Conservation (phyloP, 768 basidiomycete species). For the Candolleomyces eurysporus region DNA sequence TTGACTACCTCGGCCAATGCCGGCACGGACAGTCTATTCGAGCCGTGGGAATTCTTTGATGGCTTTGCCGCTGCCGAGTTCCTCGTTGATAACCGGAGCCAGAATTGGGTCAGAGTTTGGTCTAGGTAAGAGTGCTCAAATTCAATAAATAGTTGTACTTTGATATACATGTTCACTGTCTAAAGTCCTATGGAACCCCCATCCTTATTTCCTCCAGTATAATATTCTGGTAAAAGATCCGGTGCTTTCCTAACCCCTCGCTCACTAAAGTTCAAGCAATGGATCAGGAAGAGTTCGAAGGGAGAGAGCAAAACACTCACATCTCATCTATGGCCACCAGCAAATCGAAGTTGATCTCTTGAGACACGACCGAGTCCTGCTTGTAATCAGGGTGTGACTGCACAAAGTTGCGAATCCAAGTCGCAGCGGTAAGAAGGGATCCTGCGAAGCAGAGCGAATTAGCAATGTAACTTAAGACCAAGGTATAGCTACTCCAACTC, state of each 20-base stretch:
- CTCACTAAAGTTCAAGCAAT: conserved; percentile 48
- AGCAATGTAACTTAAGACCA: conserved; percentile 2
- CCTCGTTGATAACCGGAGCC: background rate
- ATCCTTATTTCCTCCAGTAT: conserved; percentile 47
- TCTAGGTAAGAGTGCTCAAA: background rate
- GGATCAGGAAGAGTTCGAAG: background rate
- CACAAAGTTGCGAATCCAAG: conserved; percentile 93
- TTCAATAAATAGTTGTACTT: background rate
- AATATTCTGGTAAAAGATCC: conserved; percentile 62
- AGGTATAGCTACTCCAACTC: conserved; percentile 17
- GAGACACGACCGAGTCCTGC: conserved; percentile 86
- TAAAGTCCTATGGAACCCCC: conserved; percentile 43
- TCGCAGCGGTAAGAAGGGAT: conserved; percentile 78
- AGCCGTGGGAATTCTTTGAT: conserved; percentile 3
- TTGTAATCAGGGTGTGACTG: conserved; percentile 89
- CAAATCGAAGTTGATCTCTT: conserved; percentile 94
- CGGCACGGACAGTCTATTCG: conserved; percentile 5
- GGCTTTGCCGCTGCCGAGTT: too few relatives aligned
- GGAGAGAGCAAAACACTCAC: conserved; percentile 44
- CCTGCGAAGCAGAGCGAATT: conserved; percentile 40
- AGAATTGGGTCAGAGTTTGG: background rate
- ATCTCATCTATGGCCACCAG: conserved; percentile 88
- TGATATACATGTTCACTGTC: conserved; percentile 3
- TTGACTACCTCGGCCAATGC: conserved; percentile 27
- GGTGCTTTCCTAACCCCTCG: conserved; percentile 61